These are phyloP conservation scores for Kodamaea neixiangensis DNA, from an alignment of 805 yeast species.

Conservation along the genomic window DNA sequence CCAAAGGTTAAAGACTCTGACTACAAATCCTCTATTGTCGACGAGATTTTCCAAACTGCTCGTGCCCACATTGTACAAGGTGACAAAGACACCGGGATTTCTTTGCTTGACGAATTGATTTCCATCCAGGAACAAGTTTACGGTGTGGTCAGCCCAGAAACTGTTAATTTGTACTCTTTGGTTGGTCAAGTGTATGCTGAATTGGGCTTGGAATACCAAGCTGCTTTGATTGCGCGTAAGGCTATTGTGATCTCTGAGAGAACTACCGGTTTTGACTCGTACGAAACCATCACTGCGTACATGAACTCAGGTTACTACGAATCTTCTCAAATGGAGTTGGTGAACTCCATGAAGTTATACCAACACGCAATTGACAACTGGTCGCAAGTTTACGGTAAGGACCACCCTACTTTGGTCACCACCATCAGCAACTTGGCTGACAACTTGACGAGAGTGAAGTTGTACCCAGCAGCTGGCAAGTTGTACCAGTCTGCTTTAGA, in stretches of 20 bases:
- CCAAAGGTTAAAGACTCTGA: slow-evolving; percentile 78
- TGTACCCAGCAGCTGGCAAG: slow-evolving; percentile 48
- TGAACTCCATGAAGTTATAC: slow-evolving; percentile 63
- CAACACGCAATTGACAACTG: slow-evolving; percentile 61
- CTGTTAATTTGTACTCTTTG: slow-evolving; percentile 66
- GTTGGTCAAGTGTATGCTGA: slow-evolving; percentile 70
- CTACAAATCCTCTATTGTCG: slow-evolving; percentile 65
- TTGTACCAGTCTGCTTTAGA: slow-evolving; percentile 57
- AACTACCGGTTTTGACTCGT: slow-evolving; percentile 75
- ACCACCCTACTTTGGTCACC: slow-evolving; percentile 71
- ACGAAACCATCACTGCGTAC: slow-evolving; percentile 69
- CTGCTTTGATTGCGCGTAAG: slow-evolving; percentile 65
- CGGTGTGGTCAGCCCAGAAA: slow-evolving; percentile 77
- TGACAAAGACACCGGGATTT: slow-evolving; percentile 56
- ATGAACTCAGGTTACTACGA: slow-evolving; percentile 77
- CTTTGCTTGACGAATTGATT: slow-evolving; percentile 67
- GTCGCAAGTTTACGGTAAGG: slow-evolving; percentile 56
- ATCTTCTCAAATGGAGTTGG: slow-evolving; percentile 54
- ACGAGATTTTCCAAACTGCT: slow-evolving; percentile 75
- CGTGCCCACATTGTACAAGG: slow-evolving; percentile 40
- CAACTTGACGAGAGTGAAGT: slow-evolving; percentile 55
- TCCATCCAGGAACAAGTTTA: slow-evolving; percentile 79
- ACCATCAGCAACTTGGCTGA: slow-evolving; percentile 62
- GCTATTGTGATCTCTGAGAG: slow-evolving; percentile 78
- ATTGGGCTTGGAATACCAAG: slow-evolving; percentile 54